phyloP scores from a whole-genome alignment of 2,329 filamentous ascomycete species.

The Malbranchea zuffiana region DNA sequence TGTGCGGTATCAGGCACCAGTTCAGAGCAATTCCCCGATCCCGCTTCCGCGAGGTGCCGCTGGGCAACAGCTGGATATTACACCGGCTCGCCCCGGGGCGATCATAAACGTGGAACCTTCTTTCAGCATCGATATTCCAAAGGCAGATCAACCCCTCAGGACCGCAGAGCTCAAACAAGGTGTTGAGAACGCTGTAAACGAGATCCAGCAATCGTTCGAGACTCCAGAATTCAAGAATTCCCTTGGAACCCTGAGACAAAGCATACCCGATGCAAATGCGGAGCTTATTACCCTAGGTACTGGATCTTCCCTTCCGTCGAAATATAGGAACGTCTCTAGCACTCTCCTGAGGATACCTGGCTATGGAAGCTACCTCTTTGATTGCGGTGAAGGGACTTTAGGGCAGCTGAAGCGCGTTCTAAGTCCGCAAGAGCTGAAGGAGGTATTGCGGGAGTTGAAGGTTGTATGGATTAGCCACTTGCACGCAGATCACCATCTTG shows the following conservation, averaged over 20 bases:
- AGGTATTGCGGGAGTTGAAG: constrained; percentile 67
- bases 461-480: constrained; percentile 89
- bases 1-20: constrained; percentile 59
- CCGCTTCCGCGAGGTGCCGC: no score
- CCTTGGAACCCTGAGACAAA: constrained; percentile 42
- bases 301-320: constrained; percentile 79
- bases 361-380: constrained; percentile 78
- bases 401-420: constrained; percentile 74
- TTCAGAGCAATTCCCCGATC: constrained; percentile 50
- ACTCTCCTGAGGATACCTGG: constrained; percentile 77
- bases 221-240: constrained; percentile 24
- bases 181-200: constrained; percentile 4
- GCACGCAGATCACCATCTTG: constrained; percentile 93
- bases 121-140: constrained; percentile 26
- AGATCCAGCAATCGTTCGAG: constrained; percentile 17
- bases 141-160: constrained; percentile 23
- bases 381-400: constrained; percentile 84
- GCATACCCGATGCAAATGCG: constrained; percentile 61
- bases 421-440: constrained; percentile 49
- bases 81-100: constrained; percentile 33
- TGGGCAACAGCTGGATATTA: neutral
- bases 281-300: constrained; percentile 85
- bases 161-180: constrained; percentile 13
- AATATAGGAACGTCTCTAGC: constrained; percentile 88
- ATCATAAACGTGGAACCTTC: constrained; percentile 38